Percentiles rank a stretch among this genome's conserved stretches.
Evolutionary conservation across 805 yeast genomes (phyloP).

Genomic region (Saccharomyces mikatae): DNA sequence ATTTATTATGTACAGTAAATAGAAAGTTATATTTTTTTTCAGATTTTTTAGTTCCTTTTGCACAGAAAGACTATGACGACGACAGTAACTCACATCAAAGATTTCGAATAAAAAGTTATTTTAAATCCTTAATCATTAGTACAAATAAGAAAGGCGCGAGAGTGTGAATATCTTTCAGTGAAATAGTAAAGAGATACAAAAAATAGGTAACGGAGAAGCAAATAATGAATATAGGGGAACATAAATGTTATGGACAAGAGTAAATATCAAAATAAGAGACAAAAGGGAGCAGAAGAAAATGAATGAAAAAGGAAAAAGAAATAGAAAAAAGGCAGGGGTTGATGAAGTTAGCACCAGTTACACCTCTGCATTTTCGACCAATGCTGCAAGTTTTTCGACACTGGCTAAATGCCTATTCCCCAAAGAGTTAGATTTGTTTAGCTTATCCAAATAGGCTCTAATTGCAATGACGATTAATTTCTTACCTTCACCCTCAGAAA

Average conservation of each 20-base stretch:
- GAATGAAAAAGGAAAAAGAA: background rate
- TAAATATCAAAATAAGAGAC: background rate
- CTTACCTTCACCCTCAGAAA: conserved; percentile 63
- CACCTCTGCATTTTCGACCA: conserved; percentile 26
- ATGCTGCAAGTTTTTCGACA: conserved; percentile 30
- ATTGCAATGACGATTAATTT: conserved; percentile 63
- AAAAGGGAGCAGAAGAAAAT: background rate
- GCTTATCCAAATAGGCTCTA: conserved; percentile 65
- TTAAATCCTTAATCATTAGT: background rate
- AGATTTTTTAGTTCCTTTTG: background rate
- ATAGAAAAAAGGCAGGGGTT: background rate
- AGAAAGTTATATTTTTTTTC: background rate
- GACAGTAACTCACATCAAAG: background rate
- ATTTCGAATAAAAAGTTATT: background rate
- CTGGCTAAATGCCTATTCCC: conserved; percentile 32
- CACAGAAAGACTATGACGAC: background rate
- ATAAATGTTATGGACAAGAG: background rate
- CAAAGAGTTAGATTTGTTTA: conserved; percentile 25
- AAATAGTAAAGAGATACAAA: background rate
- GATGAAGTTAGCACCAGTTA: background rate
- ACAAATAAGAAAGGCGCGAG: background rate
- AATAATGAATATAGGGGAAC: background rate
- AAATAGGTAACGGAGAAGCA: conserved; percentile 1
- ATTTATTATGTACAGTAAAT: conserved; percentile 1
- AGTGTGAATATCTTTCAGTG: background rate